Conservation (phyloP, 2,329 filamentous ascomycete genomes). For the Drechmeria coniospora region DNA sequence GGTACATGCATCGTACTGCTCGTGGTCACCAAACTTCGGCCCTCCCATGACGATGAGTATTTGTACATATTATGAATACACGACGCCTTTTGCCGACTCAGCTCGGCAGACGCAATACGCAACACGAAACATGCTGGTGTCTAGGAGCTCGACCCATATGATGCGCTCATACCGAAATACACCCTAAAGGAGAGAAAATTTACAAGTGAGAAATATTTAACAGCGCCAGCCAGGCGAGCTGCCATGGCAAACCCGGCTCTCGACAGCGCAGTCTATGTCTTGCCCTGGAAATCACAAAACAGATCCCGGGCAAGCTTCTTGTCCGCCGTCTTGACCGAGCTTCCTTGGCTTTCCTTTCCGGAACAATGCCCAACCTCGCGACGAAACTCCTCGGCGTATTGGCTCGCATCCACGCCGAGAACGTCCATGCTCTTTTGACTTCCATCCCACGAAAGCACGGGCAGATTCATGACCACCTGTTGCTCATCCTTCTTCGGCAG, state of each 20-base stretch:
- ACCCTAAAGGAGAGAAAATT: too few relatives aligned
- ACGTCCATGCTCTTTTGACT: slow-evolving; percentile 21
- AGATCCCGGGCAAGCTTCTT: slow-evolving; percentile 40
- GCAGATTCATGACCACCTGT: slow-evolving; percentile 29
- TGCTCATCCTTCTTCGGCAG: slow-evolving; percentile 28
- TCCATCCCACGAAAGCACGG: slow-evolving; percentile 52
- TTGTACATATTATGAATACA: too few relatives aligned
- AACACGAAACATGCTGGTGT: too few relatives aligned
- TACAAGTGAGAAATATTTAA: not conserved
- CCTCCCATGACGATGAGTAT: not conserved
- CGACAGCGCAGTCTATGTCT: slow-evolving; percentile 4
- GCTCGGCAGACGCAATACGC: too few relatives aligned
- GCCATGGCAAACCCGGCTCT: too few relatives aligned
- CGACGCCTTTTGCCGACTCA: too few relatives aligned
- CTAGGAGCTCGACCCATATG: too few relatives aligned
- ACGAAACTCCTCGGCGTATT: slow-evolving; percentile 45
- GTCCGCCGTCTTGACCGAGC: slow-evolving; percentile 6
- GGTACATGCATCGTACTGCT: slow-evolving; percentile 50
- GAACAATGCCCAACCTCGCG: slow-evolving; percentile 52
- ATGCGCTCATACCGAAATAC: too few relatives aligned
- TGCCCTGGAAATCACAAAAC: slow-evolving; percentile 39
- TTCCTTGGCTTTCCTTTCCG: slow-evolving; percentile 13
- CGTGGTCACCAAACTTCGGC: slow-evolving; percentile 25
- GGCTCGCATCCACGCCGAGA: slow-evolving; percentile 26
- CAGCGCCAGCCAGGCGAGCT: too few relatives aligned